A percentile compares a stretch with the other conserved stretches of the same genome.
phyloP scores from a whole-genome alignment of 805 yeast species.

The Saccharomycopsis guyanensis region DNA sequence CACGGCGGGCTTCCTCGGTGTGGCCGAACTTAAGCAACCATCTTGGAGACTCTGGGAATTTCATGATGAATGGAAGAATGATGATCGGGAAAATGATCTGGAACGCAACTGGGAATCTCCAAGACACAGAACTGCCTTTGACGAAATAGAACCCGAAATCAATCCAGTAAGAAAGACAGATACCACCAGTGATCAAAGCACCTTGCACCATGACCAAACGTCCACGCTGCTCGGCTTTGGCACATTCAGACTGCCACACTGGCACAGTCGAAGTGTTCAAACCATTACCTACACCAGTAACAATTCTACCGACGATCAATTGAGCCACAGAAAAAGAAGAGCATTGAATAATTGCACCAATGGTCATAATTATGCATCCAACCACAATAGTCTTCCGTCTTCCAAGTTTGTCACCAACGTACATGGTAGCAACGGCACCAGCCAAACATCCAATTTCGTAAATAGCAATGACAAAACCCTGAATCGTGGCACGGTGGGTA shows the following conservation, averaged over 20 bases:
- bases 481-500: constrained; percentile 53
- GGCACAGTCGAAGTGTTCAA: constrained; percentile 72
- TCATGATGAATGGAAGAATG: constrained; percentile 24
- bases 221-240: constrained; percentile 61
- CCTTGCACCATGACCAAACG: constrained; percentile 62
- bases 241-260: constrained; percentile 71
- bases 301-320: constrained; percentile 51
- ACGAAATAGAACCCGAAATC: constrained; percentile 64
- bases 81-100: constrained; percentile 48
- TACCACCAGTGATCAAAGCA: constrained; percentile 62
- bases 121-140: constrained; percentile 25
- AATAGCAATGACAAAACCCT: constrained; percentile 36
- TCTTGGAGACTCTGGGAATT: constrained; percentile 47
- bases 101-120: constrained; percentile 76
- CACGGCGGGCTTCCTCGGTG: constrained; percentile 13
- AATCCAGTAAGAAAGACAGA: constrained; percentile 67
- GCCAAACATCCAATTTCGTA: constrained; percentile 64
- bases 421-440: constrained; percentile 54
- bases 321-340: constrained; percentile 37
- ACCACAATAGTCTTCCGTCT: constrained; percentile 51
- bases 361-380: constrained; percentile 46
- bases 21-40: constrained; percentile 37
- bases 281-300: constrained; percentile 72
- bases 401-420: constrained; percentile 52
- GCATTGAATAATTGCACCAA: constrained; percentile 52